These are phyloP conservation scores for Colletotrichum ledebouriae DNA, from an alignment of 2,329 filamentous ascomycete genomes.

Conservation along the genomic window DNA sequence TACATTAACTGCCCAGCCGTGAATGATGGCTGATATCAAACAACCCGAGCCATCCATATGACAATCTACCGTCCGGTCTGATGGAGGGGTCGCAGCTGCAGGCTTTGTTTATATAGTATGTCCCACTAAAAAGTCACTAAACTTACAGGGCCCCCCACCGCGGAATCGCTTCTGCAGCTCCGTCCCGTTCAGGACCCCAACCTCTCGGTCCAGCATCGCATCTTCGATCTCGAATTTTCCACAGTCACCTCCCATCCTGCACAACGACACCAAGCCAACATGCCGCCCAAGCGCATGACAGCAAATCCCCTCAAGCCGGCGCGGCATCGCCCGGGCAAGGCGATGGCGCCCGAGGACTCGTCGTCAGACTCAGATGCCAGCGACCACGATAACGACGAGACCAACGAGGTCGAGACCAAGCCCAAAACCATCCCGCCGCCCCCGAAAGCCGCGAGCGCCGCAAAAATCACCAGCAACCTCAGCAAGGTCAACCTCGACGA, in stretches of 20 bases:
- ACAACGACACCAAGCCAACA: constrained; percentile 46
- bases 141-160: constrained; percentile 28
- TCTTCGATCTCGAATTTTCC: constrained; percentile 14
- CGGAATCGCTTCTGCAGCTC: constrained; percentile 28
- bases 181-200: constrained; percentile 6
- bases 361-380: constrained; percentile 66
- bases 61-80: too few relatives aligned
- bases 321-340: constrained; percentile 89
- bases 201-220: constrained; percentile 8
- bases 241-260: neutral
- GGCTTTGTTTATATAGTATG: neutral
- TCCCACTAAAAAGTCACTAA: constrained; percentile 31
- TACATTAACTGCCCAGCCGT: too few relatives aligned
- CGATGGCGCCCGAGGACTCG: constrained; percentile 64
- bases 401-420: constrained; percentile 49
- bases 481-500: constrained; percentile 66
- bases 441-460: constrained; percentile 69
- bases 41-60: too few relatives aligned
- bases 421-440: constrained; percentile 61
- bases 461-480: constrained; percentile 67
- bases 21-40: too few relatives aligned
- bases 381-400: constrained; percentile 57
- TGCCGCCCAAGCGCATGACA: constrained; percentile 90
- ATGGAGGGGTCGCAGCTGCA: too few relatives aligned
- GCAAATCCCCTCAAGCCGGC: constrained; percentile 86